phyloP scores from a whole-genome alignment of 495 filamentous ascomycete species.

The Chaetomidium leptoderma region DNA sequence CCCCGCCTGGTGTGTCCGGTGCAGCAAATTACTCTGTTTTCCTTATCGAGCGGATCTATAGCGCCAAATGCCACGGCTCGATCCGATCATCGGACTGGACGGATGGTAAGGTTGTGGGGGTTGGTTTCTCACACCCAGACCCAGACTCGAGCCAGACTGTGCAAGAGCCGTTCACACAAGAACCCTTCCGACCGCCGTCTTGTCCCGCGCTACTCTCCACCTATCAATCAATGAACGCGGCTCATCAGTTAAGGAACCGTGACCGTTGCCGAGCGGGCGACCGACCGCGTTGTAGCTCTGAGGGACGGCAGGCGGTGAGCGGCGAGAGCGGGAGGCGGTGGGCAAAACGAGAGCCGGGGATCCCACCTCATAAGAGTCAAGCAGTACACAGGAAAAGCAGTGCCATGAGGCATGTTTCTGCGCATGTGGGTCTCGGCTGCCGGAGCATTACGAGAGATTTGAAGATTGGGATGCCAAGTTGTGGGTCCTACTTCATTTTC shows the following conservation, averaged over 20 bases:
- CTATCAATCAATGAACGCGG: neutral
- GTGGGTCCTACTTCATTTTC: neutral
- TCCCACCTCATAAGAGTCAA: slow-evolving; percentile 8
- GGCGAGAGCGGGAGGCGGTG: neutral
- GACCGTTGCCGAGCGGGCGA: too few relatives aligned
- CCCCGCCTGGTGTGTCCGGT: too few relatives aligned
- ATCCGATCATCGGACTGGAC: slow-evolving; percentile 3
- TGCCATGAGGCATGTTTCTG: slow-evolving; percentile 8
- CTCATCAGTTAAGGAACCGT: too few relatives aligned
- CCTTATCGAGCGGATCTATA: neutral
- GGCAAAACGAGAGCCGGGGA: neutral
- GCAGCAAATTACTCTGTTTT: neutral
- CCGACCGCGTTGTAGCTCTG: neutral
- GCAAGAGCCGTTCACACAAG: neutral
- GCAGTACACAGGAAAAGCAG: neutral
- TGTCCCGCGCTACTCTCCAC: too few relatives aligned
- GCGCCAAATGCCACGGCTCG: neutral
- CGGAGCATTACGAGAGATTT: slow-evolving; percentile 8
- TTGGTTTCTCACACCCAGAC: too few relatives aligned
- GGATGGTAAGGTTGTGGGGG: too few relatives aligned
- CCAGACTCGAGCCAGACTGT: too few relatives aligned
- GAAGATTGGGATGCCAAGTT: neutral
- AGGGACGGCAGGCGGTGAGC: slow-evolving; percentile 4
- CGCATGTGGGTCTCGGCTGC: slow-evolving; percentile 1
- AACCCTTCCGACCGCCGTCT: neutral